Percentiles rank a stretch among this genome's conserved stretches.
These are phyloP conservation scores for Fusarium ambrosium DNA, from an alignment of 2,329 filamentous ascomycete genomes.

Conservation along the genomic window DNA sequence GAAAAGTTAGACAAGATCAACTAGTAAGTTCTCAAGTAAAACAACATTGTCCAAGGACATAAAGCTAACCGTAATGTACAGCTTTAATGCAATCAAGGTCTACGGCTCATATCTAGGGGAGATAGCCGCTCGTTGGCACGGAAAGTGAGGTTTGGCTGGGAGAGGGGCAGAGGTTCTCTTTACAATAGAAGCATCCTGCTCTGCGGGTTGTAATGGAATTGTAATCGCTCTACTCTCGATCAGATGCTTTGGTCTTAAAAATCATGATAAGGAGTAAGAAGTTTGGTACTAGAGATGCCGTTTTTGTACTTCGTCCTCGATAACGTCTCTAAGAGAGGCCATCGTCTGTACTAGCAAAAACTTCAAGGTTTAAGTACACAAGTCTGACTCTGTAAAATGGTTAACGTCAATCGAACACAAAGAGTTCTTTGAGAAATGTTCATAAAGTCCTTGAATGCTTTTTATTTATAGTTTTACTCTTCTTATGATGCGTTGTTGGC, in stretches of 20 bases:
- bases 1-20: background rate
- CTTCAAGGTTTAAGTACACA: too few species aligned
- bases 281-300: too few species aligned
- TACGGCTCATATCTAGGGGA: background rate
- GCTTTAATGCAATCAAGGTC: background rate
- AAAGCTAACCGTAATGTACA: background rate
- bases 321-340: too few species aligned
- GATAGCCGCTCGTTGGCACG: background rate
- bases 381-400: background rate
- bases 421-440: too few species aligned
- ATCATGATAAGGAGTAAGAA: too few species aligned
- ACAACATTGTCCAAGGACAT: rapidly evolving
- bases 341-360: too few species aligned
- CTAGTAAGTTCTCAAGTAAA: background rate
- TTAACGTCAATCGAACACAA: too few species aligned
- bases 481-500: background rate
- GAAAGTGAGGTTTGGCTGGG: background rate
- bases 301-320: too few species aligned
- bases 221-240: too few species aligned
- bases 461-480: background rate
- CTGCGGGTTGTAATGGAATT: background rate
- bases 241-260: too few species aligned
- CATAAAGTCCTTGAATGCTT: background rate
- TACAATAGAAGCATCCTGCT: background rate
- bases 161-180: background rate